Base-by-base conservation (phyloP, 345 rosid genomes). In the Streptanthus diversifolius region DNA sequence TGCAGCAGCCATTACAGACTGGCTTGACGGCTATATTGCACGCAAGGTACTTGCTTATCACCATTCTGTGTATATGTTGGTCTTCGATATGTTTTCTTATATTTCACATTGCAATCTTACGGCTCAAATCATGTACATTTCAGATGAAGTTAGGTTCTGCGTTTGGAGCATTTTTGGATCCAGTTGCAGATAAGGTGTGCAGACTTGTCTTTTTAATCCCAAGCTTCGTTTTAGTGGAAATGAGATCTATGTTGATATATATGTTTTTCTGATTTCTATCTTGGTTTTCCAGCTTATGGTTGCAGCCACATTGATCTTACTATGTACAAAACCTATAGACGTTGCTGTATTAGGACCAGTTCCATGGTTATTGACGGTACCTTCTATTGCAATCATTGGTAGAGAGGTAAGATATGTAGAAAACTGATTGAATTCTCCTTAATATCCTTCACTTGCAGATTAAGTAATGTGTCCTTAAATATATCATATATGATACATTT, bases 111-210 rank as follows among this genome's bases (percentile, higher is more conserved):
- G 74, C 8, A n/a, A 15, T 13, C 8, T 68, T 25, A 68, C 7
- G 49, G 48, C n/a, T 62, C 32, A 5, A 21, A 65, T 51, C 17
- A 39, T 81, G 63, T 49, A 21, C 52, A 19, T 80, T 80, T 71
- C 90, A 95, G 99, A 91, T 95, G 98, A 81, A 75, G 80, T 71
- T 88, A 77, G 86, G 89, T 68, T 85, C 97, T 52, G 86, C 86
- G 4, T 95, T 95, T 83, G 99, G 99, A 77, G 99, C 99, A 12
- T 95, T 95, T 84, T 82, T 95, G 87, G 99, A 95, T 83, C 99
- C 98, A 5, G 98, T 95, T 51, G 98, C 99, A 30, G 99, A 95
- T 74, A 95, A 95, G 96, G 99, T 95, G 98, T 88, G 81, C 30
- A 67, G 54, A 55, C 32, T 48, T 49, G 22, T 77, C 14, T 67